phyloP scores from a whole-genome alignment of 1,284 basidiomycete species.

The Boletus subluridellus region DNA sequence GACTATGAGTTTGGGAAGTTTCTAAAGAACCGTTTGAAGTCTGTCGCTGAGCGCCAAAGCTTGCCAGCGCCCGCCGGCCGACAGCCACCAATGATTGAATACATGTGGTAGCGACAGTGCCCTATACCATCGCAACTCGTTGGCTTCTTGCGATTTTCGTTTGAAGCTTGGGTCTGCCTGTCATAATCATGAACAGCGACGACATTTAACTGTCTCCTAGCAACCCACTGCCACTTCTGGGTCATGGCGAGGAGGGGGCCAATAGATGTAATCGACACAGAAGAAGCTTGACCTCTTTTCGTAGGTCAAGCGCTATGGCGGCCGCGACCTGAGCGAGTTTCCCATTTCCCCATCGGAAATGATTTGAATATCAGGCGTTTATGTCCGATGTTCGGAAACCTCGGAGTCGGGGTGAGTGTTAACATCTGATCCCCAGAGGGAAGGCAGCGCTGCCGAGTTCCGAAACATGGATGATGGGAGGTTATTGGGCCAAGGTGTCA shows the following conservation, averaged over 20 bases:
- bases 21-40: neutral
- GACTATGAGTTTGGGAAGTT: neutral
- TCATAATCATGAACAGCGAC: neutral
- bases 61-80: neutral
- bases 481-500: neutral
- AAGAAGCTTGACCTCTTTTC: neutral
- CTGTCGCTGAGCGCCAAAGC: neutral
- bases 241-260: neutral
- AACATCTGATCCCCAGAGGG: too few relatives aligned
- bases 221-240: too few relatives aligned
- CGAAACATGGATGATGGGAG: too few relatives aligned
- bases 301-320: neutral
- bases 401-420: neutral
- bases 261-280: neutral
- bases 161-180: neutral
- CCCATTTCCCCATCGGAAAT: neutral
- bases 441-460: neutral
- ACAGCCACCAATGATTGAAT: neutral
- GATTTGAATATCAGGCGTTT: neutral
- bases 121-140: neutral
- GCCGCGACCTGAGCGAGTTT: neutral
- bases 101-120: neutral
- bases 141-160: neutral
- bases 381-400: neutral
- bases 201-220: neutral